These are phyloP conservation scores for Cercospora sp. DNA, from an alignment of 2,329 filamentous ascomycete species.

Conservation along the genomic window DNA sequence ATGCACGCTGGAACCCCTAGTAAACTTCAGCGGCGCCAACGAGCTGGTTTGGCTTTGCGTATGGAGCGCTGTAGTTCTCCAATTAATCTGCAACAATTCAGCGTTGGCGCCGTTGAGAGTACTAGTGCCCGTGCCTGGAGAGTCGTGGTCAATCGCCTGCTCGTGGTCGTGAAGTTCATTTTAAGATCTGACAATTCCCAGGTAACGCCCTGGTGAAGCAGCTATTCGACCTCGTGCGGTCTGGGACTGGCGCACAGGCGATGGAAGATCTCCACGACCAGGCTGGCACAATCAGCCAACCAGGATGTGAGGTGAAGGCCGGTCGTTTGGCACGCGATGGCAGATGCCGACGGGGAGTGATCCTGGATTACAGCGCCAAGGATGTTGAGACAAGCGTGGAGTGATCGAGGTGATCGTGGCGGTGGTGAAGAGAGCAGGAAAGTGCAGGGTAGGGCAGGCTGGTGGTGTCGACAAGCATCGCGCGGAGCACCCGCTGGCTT, in stretches of 20 bases:
- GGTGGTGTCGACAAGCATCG: conserved; percentile 6
- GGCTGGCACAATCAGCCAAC: neutral
- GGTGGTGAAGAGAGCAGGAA: neutral
- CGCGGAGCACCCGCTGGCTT: conserved; percentile 12
- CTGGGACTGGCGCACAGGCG: conserved; percentile 1
- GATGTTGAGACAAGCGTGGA: conserved; percentile 15
- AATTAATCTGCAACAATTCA: neutral
- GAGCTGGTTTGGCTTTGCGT: neutral
- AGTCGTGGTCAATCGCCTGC: neutral
- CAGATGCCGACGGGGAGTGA: neutral
- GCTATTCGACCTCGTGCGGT: neutral
- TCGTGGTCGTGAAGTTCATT: conserved; percentile 6
- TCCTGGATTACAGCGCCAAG: neutral
- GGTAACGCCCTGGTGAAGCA: neutral
- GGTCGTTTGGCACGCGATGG: neutral
- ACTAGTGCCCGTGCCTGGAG: neutral
- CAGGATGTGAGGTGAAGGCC: neutral
- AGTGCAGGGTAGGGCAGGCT: neutral
- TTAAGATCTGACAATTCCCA: neutral
- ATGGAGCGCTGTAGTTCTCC: neutral
- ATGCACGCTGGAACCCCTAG: neutral
- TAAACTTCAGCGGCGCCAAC: neutral
- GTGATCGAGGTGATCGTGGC: conserved; percentile 1
- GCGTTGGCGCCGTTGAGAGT: neutral
- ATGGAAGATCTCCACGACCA: conserved; percentile 6